Base-by-base conservation (phyloP, 768 basidiomycete genomes). In the Boletus edulis region DNA sequence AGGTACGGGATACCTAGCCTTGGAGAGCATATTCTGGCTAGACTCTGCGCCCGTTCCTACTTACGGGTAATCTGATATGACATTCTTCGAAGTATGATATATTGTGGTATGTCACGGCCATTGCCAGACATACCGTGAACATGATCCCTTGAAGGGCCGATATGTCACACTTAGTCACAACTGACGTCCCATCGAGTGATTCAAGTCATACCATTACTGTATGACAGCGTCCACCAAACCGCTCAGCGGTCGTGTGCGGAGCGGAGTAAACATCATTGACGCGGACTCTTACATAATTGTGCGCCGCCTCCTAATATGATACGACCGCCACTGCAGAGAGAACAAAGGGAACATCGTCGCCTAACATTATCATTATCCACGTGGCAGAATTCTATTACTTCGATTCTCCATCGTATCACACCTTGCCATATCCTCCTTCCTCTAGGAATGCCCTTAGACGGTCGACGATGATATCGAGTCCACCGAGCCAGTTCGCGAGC, bases 401-500 rank as follows among this genome's bases (percentile, higher is more conserved):
- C 37, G 59, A 62, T 71, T 60, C 65, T 49, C 65, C 65, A 58
- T 40, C 37, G 45, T 29, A 24, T 70, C 42, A 85, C 9, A 86
- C 78, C 55, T 71, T 83, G 72, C 76, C 81, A 58, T 87, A 78
- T 29, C 76, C 78, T 34, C 83, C 85, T 55, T 79, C 75, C 55
- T 75, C 78, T 42, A 89, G 69, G 62, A 89, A 89, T 2, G 35
- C 54, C 57, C 77, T 78, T 58, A 86, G 64, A 39, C 77, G 80
- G 51, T 62, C 64, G 17, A 81, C 81, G 45, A 89, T 75, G 32
- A 55, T 65, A 45, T 85, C 83, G n/a, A 91, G 75, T 0, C 80
- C 86, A 1, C 52, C 67, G 1, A 90, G 75, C 89, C 89, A 91
- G 55, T 77, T 79, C 10, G 63, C 65, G 20, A 91, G 73, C 63